Conservation (phyloP, 1,139 yeast species). For the Taphrina wiesneri region DNA sequence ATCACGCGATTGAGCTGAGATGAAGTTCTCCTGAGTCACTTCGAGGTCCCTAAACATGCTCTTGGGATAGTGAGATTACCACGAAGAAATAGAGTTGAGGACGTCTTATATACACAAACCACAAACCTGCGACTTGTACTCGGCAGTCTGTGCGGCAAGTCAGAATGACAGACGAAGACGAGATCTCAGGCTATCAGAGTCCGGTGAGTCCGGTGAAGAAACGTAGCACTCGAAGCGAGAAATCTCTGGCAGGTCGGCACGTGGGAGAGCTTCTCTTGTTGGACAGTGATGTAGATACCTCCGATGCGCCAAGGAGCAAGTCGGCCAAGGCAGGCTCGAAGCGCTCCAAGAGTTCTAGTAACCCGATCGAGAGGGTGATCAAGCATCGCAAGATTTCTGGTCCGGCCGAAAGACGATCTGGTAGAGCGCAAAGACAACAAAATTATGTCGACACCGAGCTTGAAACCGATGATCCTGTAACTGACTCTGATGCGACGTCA, state of each 20-base stretch:
- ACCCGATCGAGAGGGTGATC: neutral
- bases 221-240: slow-evolving; percentile 12
- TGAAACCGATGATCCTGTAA: neutral
- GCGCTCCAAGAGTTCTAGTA: neutral
- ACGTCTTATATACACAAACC: no score
- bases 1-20: no score
- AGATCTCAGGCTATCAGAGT: neutral
- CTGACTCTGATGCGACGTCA: neutral
- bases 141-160: neutral
- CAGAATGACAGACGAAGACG: slow-evolving; percentile 9
- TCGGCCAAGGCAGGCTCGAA: neutral
- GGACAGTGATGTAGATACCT: slow-evolving; percentile 9
- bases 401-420: slow-evolving; percentile 3
- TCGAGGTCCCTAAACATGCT: no score
- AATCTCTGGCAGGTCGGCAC: neutral
- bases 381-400: neutral
- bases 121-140: neutral
- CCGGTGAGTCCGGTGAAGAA: neutral
- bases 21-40: no score
- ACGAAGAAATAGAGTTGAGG: neutral
- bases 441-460: neutral
- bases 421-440: neutral
- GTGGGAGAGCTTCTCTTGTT: slow-evolving; percentile 2
- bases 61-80: no score
- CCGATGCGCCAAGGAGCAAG: neutral